Evolutionary conservation across 1,284 basidiomycete species (phyloP), one percentile per base, ranked within the genome.

Genomic region (Boletellus deceptivus): DNA sequence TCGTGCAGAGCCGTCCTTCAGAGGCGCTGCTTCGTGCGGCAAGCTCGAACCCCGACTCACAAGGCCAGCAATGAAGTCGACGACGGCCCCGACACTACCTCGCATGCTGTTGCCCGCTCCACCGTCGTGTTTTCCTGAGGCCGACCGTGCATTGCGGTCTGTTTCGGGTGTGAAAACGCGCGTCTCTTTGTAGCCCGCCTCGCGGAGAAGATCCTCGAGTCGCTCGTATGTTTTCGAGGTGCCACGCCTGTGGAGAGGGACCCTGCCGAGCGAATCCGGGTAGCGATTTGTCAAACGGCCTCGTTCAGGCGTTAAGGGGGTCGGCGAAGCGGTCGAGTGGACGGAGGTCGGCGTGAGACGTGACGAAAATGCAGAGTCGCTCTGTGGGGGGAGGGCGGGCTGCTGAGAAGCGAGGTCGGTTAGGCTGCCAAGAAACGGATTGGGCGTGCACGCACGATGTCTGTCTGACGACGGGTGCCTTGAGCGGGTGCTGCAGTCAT

Each of bases 121-220:
- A 18, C 55, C 55, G 46, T 64, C 67, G 17, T 61, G 56, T 60
- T 60, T 66, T 46, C 57, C 68, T 27, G 67, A 62, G 35, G 68
- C 59, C 6, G 62, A 58, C 9, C 61, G 60, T 22, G 71, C 65
- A 6, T 61, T 54, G 43, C 80, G 77, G 57, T 92, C 89, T 0
- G 76, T 73, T 67, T 93, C 89, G 6, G 92, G 91, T 0, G 92
- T 92, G 60, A 90, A 89, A 16, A 94, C 78, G 29, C 91, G 78
- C 0, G 91, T 93, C 65, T 93, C 91, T 67, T 91, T 92, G 75
- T 93, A 93, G 4, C 91, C 91, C 0, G 90, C 90, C 64, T 92
- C 87, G 48, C 82, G 76, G 20, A 94, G 75, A 16, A 94, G 75
- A 68, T 93, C 88, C 59, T 92, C 91, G 25, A 94, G 76, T 5